Evolutionary conservation across 1,139 yeast genomes (phyloP).

Genomic region (Wickerhamiella pararugosa): DNA sequence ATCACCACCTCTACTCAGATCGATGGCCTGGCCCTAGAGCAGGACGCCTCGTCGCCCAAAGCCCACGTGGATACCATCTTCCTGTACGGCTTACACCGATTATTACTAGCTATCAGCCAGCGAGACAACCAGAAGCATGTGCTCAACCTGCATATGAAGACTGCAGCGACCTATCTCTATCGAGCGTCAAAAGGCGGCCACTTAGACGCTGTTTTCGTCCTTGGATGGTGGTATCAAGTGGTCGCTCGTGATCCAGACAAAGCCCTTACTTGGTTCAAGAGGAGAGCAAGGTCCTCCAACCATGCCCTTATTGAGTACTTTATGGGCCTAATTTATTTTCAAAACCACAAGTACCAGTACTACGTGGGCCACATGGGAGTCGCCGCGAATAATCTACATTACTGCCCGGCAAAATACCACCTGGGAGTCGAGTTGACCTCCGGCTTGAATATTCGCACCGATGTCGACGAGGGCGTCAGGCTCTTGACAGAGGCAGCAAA

Average conservation of each 20-base stretch:
- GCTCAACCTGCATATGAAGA: no score
- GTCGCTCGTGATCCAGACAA: neutral
- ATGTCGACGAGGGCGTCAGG: neutral
- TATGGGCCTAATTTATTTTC: constrained; percentile 1
- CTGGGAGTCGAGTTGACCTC: neutral
- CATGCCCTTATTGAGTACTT: neutral
- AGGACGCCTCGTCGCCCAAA: no score
- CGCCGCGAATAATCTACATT: constrained; percentile 1
- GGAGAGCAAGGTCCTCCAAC: neutral
- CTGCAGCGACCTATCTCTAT: no score
- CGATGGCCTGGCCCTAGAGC: no score
- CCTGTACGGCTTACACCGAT: no score
- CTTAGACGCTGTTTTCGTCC: constrained; percentile 1
- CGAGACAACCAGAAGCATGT: no score
- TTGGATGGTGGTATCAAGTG: constrained; percentile 4
- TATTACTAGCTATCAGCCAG: no score
- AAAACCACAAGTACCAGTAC: constrained; percentile 1
- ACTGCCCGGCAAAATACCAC: constrained; percentile 4
- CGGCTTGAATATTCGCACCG: neutral
- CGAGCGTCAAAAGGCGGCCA: neutral
- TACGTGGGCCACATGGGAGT: neutral
- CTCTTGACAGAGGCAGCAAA: constrained; percentile 1
- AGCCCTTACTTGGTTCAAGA: constrained; percentile 1
- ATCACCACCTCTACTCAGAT: no score
- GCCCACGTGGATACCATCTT: no score